Conservation (phyloP, 169 alveolate species). For the Eimeria brunetti region DNA sequence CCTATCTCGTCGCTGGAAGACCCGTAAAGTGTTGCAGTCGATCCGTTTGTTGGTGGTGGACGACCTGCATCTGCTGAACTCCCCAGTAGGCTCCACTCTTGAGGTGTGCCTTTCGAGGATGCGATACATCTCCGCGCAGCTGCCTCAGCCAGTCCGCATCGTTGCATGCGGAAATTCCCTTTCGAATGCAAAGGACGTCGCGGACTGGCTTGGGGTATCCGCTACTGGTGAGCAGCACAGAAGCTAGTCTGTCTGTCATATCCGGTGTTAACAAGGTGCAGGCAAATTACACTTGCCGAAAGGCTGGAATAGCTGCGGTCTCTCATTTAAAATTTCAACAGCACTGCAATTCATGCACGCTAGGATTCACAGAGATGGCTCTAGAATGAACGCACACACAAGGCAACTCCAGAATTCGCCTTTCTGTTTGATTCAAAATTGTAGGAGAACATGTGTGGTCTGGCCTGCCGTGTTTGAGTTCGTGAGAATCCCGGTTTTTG, state of each 20-base stretch:
- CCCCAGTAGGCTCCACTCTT: constrained; percentile 82
- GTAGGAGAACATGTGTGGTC: neutral
- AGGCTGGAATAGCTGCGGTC: neutral
- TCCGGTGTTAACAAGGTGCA: neutral
- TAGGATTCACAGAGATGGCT: neutral
- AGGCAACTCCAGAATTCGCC: neutral
- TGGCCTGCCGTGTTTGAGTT: neutral
- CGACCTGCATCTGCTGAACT: constrained; percentile 94
- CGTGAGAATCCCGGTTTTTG: neutral
- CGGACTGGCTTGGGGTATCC: constrained; percentile 87
- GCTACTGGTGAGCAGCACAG: constrained; percentile 72
- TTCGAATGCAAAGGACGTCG: constrained; percentile 87
- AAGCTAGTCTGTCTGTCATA: neutral
- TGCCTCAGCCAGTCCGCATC: constrained; percentile 86
- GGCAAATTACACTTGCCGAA: neutral
- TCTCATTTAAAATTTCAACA: neutral
- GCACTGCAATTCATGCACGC: neutral
- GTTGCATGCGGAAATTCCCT: constrained; percentile 85
- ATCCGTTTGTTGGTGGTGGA: constrained; percentile 95
- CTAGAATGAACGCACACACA: neutral
- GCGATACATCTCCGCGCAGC: constrained; percentile 95
- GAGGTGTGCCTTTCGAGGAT: constrained; percentile 97
- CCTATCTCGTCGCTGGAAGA: constrained; percentile 88
- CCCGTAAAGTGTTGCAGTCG: constrained; percentile 85
- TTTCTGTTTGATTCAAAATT: neutral